Conservation (phyloP, 257 asterid species). For the Salvia splendens region DNA sequence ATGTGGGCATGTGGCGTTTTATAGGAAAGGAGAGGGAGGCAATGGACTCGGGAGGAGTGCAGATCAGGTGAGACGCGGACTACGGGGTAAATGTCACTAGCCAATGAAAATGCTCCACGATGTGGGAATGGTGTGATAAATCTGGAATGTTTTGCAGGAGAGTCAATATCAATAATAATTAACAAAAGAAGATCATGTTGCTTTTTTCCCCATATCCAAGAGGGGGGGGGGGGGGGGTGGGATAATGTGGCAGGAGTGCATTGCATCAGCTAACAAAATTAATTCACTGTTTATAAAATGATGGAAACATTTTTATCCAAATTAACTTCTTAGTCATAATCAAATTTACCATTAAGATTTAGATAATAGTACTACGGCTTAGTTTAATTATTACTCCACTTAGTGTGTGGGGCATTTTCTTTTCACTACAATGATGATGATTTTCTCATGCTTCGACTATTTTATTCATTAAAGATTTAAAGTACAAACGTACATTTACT, state of each 20-base stretch:
- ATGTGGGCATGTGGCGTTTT: constrained; percentile 32
- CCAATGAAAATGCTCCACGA: constrained; percentile 7
- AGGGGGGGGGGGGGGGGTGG: constrained; percentile 38
- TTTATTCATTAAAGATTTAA: neutral
- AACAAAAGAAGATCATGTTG: constrained; percentile 24
- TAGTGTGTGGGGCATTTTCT: neutral
- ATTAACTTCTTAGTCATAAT: neutral
- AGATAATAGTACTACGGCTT: neutral
- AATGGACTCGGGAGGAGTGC: neutral
- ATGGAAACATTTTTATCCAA: too few relatives aligned
- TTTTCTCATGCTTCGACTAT: neutral
- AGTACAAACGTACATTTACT: constrained; percentile 25
- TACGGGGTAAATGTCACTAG: neutral
- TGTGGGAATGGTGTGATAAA: too few relatives aligned
- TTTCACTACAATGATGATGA: neutral
- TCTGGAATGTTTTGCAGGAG: neutral
- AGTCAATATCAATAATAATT: neutral
- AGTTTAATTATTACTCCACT: neutral
- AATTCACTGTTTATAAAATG: too few relatives aligned
- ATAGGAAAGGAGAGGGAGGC: constrained; percentile 23
- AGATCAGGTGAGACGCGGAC: constrained; percentile 30
- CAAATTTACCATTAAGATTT: neutral
- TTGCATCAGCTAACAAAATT: constrained; percentile 4
- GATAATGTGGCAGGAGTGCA: constrained; percentile 34
- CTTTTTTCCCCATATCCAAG: constrained; percentile 36